Evolutionary conservation across 139 green algal genomes (phyloP).

Genomic region (Chlorella sp.): DNA sequence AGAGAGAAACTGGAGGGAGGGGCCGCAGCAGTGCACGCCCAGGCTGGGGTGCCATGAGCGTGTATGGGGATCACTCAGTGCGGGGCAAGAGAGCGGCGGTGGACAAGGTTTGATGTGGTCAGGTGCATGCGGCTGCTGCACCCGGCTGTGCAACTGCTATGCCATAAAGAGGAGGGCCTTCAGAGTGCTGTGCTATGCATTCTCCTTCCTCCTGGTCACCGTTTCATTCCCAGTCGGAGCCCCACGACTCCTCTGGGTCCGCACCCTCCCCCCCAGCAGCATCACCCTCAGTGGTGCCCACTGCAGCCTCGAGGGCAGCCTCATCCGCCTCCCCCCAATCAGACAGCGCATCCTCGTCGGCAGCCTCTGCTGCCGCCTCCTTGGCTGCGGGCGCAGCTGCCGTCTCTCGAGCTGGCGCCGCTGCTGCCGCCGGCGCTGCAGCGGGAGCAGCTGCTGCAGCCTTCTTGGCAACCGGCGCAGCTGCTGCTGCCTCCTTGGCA

Average conservation of each 20-base stretch:
- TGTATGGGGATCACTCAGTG: no score
- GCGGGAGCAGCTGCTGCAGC: neutral
- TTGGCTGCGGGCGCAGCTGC: neutral
- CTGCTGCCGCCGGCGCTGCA: neutral
- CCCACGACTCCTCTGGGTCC: neutral
- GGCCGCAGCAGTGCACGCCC: no score
- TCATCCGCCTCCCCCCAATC: constrained; percentile 31
- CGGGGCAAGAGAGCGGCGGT: no score
- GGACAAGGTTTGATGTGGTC: no score
- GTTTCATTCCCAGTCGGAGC: constrained; percentile 27
- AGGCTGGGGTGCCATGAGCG: no score
- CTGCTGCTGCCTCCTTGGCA: neutral
- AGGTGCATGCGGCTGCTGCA: no score
- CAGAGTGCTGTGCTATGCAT: no score
- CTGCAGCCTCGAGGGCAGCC: neutral
- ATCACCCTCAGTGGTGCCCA: neutral
- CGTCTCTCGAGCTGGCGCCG: neutral
- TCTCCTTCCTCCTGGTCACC: neutral
- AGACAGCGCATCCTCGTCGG: neutral
- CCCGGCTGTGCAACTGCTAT: no score
- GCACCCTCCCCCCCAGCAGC: neutral
- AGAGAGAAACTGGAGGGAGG: no score
- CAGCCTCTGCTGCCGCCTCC: neutral
- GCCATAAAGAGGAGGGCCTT: no score
- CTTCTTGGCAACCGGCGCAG: neutral